Base-by-base conservation (phyloP, 768 basidiomycete genomes). In the Cubamyces lactineus region DNA sequence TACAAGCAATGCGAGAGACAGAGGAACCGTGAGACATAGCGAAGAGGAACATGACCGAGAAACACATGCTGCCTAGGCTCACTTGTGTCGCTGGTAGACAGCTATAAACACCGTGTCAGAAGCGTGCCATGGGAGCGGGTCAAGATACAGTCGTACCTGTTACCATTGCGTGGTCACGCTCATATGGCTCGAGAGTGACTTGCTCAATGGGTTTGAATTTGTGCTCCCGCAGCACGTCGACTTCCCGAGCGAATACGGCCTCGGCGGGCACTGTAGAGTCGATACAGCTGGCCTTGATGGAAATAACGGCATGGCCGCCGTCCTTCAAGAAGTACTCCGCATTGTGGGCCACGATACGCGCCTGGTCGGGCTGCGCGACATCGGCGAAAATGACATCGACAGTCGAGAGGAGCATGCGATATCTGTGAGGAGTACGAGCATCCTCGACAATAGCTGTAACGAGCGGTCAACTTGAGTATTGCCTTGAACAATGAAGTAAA, bases 341-440 rank as follows among this genome's bases (percentile, higher is more conserved):
- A 76, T 99, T 98, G 75, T 87, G 84, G 42, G 85, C 82, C 64
- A 98, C 93, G 71, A 98, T 98, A 80, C 96, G 94, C 2, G 96
- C 96, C 78, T 99, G 97, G 77, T 99, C 96, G 46, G 96, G 96
- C 73, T 99, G 97, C 0, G 97, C 97, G 51, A 99, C 87, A 75
- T 99, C 97, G 59, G 97, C 95, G 69, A 99, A 99, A 73, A 99
- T 91, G 65, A 96, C 95, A 69, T 99, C 97, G 59, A 98, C 96
- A 56, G 93, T 84, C 55, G 94, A 90, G 62, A 99, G 79, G 28
- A 98, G 88, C 91, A 98, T 98, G 67, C 96, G 88, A 82, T 99
- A 98, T 79, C 88, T 92, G 80, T 94, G 92, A 15, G 97, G 97
- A 73, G 94, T 79, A 64, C 97, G 94, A 23, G 97, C 97, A 71